Evolutionary conservation across 495 filamentous ascomycete genomes (phyloP).

Genomic region (Sphaerosporella brunnea): DNA sequence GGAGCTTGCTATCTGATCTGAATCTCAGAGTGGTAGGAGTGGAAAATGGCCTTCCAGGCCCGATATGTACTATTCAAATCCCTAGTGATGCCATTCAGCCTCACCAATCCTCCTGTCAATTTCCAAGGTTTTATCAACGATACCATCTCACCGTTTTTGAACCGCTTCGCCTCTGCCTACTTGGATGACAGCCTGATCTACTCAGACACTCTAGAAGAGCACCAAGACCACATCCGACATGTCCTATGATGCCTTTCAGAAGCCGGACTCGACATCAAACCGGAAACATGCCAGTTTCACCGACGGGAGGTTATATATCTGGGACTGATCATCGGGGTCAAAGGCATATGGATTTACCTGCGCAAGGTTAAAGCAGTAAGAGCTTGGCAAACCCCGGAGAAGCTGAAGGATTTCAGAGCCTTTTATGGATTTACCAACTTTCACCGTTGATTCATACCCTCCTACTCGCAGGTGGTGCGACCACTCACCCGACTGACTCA

Average conservation of each 20-base stretch:
- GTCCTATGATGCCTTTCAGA: not conserved
- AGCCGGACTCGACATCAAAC: not conserved
- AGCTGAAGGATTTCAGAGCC: too few relatives aligned
- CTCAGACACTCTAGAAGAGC: too few relatives aligned
- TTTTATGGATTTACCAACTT: too few relatives aligned
- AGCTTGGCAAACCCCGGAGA: too few relatives aligned
- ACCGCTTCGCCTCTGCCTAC: constrained; percentile 24
- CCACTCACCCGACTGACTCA: constrained; percentile 8
- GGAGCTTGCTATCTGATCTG: constrained; percentile 14
- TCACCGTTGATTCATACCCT: constrained; percentile 24
- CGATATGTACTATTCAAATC: constrained; percentile 24
- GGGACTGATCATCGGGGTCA: not conserved
- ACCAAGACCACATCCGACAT: too few relatives aligned
- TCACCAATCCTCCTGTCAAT: constrained; percentile 15
- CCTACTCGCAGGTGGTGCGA: constrained; percentile 14
- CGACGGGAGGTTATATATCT: not conserved
- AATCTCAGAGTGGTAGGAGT: constrained; percentile 26
- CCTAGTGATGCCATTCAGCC: constrained; percentile 20
- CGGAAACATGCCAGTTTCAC: constrained; percentile 7
- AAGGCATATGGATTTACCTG: constrained; percentile 26
- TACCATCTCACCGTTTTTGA: constrained; percentile 16
- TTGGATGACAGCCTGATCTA: too few relatives aligned
- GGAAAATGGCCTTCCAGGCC: constrained; percentile 28
- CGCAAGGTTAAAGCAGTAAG: too few relatives aligned
- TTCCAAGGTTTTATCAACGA: constrained; percentile 28